Percentiles rank a stretch among this genome's conserved stretches.
Evolutionary conservation across 345 rosid genomes (phyloP).

Genomic region (Eucalyptus polybractea): DNA sequence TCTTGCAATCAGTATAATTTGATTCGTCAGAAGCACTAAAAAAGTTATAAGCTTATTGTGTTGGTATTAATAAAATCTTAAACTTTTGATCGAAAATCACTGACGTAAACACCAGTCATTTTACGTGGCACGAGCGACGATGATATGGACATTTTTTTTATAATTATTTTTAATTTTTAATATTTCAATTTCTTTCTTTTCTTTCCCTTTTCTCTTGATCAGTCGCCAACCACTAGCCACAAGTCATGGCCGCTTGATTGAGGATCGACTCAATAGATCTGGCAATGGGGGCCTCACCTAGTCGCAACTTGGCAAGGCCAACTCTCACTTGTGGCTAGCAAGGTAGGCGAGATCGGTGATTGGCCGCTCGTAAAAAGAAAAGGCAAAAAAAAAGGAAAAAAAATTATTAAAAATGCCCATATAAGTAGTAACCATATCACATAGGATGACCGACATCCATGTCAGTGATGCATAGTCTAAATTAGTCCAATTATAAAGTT

Average conservation of each 20-base stretch:
- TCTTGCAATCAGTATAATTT: accelerated
- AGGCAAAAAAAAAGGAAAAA: accelerated
- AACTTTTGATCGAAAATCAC: too few species aligned
- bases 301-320: accelerated
- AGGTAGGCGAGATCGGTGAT: accelerated
- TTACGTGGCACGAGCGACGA: too few species aligned
- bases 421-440: accelerated
- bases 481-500: accelerated
- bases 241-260: background rate
- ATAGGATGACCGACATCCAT: accelerated
- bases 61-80: too few species aligned
- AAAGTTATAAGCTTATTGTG: too few species aligned
- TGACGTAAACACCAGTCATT: too few species aligned
- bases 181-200: too few species aligned
- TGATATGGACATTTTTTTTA: too few species aligned
- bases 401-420: too few species aligned
- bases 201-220: accelerated
- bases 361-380: accelerated
- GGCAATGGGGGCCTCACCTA: accelerated
- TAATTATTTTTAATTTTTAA: accelerated
- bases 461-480: accelerated
- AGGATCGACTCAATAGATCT: background rate
- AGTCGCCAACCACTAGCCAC: accelerated
- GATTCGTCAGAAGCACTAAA: background rate
- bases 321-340: background rate